A percentile compares a stretch with the other conserved stretches of the same genome.
phyloP scores from a whole-genome alignment of 257 asterid genomes.

The Nicotiana paniculata region DNA sequence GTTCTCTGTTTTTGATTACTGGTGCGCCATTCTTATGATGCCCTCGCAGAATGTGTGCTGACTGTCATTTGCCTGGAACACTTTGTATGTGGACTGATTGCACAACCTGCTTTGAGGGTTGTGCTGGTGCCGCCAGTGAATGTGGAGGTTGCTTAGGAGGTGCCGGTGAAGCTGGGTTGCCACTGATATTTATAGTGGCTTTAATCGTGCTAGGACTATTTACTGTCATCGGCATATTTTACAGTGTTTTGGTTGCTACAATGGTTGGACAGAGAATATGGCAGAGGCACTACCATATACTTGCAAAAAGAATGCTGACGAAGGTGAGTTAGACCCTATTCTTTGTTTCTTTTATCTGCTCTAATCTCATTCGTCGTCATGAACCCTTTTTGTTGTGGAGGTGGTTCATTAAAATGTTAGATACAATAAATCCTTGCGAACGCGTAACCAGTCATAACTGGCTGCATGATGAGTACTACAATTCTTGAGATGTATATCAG shows the following conservation, averaged over 20 bases:
- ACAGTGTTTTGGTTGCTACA: slow-evolving; percentile 83
- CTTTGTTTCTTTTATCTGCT: not conserved
- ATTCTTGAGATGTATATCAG: not conserved
- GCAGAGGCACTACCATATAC: slow-evolving; percentile 97
- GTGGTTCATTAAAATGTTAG: not conserved
- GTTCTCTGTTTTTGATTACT: not conserved
- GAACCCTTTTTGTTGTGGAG: not conserved
- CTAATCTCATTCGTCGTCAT: not conserved
- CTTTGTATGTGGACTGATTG: slow-evolving; percentile 99
- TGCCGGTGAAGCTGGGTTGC: slow-evolving; percentile 97
- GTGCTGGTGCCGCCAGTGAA: slow-evolving; percentile 76
- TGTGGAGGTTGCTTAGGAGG: slow-evolving; percentile 97
- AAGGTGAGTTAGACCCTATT: slow-evolving; percentile 46
- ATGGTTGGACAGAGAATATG: slow-evolving; percentile 97
- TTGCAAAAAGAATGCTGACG: slow-evolving; percentile 90
- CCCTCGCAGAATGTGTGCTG: slow-evolving; percentile 76
- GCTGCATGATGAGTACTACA: not conserved
- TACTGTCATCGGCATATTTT: slow-evolving; percentile 85
- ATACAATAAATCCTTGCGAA: not conserved
- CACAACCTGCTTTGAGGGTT: slow-evolving; percentile 87
- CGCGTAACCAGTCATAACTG: not conserved
- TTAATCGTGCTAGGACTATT: slow-evolving; percentile 76
- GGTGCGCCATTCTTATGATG: not conserved
- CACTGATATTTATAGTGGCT: slow-evolving; percentile 64
- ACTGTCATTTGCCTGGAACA: slow-evolving; percentile 96